Percentiles rank a stretch among this genome's conserved stretches.
These are phyloP conservation scores for Xylaria sp. DNA, from an alignment of 2,329 filamentous ascomycete genomes.

Conservation along the genomic window DNA sequence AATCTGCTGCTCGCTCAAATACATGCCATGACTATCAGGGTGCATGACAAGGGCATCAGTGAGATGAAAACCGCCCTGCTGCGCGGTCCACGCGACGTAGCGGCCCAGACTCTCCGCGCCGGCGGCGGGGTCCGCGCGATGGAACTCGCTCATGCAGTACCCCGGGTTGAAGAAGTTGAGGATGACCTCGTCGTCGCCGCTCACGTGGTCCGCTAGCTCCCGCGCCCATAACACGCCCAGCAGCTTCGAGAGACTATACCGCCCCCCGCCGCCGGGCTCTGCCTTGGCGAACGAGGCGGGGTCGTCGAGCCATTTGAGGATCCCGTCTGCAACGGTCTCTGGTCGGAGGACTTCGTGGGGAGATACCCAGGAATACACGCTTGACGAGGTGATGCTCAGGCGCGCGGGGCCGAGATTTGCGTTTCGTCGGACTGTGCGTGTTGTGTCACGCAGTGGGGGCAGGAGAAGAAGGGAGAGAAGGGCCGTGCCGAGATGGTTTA, in stretches of 20 bases:
- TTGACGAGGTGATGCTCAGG: slow-evolving; percentile 30
- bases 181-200: neutral
- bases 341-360: slow-evolving; percentile 26
- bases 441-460: slow-evolving; percentile 19
- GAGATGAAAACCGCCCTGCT: slow-evolving; percentile 35
- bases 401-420: slow-evolving; percentile 1
- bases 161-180: slow-evolving; percentile 34
- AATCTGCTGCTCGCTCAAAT: slow-evolving; percentile 39
- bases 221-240: slow-evolving; percentile 38
- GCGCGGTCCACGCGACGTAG: slow-evolving; percentile 33
- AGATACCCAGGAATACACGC: slow-evolving; percentile 33
- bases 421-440: neutral
- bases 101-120: neutral
- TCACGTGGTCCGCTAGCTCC: slow-evolving; percentile 30
- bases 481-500: slow-evolving; percentile 37
- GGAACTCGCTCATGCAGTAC: slow-evolving; percentile 33
- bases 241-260: slow-evolving; percentile 35
- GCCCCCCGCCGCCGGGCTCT: slow-evolving; percentile 11
- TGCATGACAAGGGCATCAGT: slow-evolving; percentile 34
- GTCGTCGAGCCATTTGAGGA: slow-evolving; percentile 30
- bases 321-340: slow-evolving; percentile 7
- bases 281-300: slow-evolving; percentile 18
- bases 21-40: slow-evolving; percentile 31
- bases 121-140: slow-evolving; percentile 26
- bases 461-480: slow-evolving; percentile 36